A percentile compares a stretch with the other conserved stretches of the same genome.
Evolutionary conservation across 371 early-diverging fungal genomes (phyloP).

Genomic region (Mortierella sp.): DNA sequence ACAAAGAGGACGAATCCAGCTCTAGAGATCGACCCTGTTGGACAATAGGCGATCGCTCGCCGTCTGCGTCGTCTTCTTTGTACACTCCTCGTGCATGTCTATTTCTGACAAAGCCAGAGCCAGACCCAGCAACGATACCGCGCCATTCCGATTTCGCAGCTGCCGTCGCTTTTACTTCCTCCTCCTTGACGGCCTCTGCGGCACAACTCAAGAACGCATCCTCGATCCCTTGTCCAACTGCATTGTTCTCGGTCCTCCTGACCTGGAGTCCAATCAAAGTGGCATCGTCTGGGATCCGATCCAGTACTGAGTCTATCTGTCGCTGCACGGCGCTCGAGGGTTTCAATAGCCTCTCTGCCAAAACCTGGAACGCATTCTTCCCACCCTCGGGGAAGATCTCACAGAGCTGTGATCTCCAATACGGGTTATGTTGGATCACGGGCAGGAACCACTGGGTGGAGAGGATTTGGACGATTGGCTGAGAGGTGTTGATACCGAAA

Average conservation of each 20-base stretch:
- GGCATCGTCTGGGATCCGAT: slow-evolving; percentile 30
- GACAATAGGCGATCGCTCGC: no score
- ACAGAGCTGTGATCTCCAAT: slow-evolving; percentile 30
- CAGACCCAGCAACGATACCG: not conserved
- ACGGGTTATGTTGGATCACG: slow-evolving; percentile 46
- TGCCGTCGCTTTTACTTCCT: slow-evolving; percentile 5
- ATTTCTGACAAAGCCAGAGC: not conserved
- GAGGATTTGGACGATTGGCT: slow-evolving; percentile 27
- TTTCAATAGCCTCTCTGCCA: slow-evolving; percentile 28
- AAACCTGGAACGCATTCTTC: slow-evolving; percentile 27
- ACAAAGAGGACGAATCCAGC: no score
- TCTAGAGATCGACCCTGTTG: no score
- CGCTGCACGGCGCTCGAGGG: slow-evolving; percentile 29
- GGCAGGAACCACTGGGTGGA: slow-evolving; percentile 51
- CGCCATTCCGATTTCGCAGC: not conserved
- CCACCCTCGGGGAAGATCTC: slow-evolving; percentile 45
- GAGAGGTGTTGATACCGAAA: slow-evolving; percentile 16
- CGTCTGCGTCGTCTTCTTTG: no score
- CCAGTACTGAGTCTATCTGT: slow-evolving; percentile 38
- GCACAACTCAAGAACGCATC: slow-evolving; percentile 49
- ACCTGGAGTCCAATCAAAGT: slow-evolving; percentile 48
- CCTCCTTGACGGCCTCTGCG: slow-evolving; percentile 20
- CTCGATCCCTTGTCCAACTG: slow-evolving; percentile 39
- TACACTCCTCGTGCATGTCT: not conserved
- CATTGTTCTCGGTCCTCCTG: slow-evolving; percentile 49